Percentiles rank a stretch among this genome's conserved stretches.
phyloP scores from a whole-genome alignment of 2,329 filamentous ascomycete genomes.

The Aspergillus arachidicola region DNA sequence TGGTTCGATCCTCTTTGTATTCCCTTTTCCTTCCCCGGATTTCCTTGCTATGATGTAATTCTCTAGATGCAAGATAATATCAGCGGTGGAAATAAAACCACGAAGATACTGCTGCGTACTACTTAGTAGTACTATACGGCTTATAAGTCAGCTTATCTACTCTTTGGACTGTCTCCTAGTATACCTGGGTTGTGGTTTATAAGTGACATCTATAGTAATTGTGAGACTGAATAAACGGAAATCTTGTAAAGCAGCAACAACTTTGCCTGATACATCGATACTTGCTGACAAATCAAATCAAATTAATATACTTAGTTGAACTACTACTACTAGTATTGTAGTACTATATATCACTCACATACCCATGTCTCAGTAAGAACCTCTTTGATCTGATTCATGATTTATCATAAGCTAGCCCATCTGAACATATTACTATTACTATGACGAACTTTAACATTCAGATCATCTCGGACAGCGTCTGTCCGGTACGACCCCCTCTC shows the following conservation, averaged over 20 bases:
- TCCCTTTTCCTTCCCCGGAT: not conserved
- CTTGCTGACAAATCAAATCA: not conserved
- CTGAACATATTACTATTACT: not conserved
- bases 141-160: not conserved
- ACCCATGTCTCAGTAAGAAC: too few relatives aligned
- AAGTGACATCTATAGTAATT: too few relatives aligned
- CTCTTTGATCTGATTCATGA: too few relatives aligned
- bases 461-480: conserved; percentile 79
- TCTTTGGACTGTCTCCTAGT: not conserved
- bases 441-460: conserved; percentile 79
- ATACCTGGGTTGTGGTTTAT: not conserved
- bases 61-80: not conserved
- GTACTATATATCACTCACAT: too few relatives aligned
- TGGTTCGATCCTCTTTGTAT: not conserved
- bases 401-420: not conserved
- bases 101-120: not conserved
- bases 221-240: too few relatives aligned
- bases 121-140: not conserved
- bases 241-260: too few relatives aligned
- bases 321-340: too few relatives aligned
- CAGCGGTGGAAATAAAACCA: not conserved
- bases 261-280: too few relatives aligned
- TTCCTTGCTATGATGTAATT: conserved; percentile 1
- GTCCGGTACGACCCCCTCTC: conserved; percentile 53
- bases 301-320: not conserved